These are phyloP conservation scores for Monosporascus sp. DNA, from an alignment of 2,329 filamentous ascomycete genomes.

Conservation along the genomic window DNA sequence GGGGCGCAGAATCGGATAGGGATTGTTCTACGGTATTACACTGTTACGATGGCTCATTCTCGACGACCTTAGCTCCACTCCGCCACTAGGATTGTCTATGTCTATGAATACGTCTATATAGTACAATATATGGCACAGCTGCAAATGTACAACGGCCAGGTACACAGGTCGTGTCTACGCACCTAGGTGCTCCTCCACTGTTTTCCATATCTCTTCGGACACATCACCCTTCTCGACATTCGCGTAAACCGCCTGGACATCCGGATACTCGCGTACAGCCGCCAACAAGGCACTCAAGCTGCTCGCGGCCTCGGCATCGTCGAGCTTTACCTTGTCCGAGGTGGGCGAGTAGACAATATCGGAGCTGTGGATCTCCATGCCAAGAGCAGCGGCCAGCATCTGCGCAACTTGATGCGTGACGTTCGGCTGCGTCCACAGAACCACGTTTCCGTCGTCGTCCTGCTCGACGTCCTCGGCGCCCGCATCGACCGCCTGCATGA, in stretches of 20 bases:
- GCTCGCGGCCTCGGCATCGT: constrained; percentile 49
- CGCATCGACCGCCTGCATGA: constrained; percentile 79
- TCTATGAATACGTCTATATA: constrained; percentile 16
- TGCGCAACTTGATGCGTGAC: constrained; percentile 60
- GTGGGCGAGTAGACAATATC: constrained; percentile 86
- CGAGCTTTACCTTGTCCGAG: constrained; percentile 63
- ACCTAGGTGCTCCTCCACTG: constrained; percentile 48
- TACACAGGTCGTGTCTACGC: constrained; percentile 15
- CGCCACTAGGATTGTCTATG: neutral
- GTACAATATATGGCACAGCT: constrained; percentile 24
- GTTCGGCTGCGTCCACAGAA: constrained; percentile 65
- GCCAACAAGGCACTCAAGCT: constrained; percentile 56
- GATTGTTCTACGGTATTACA: neutral
- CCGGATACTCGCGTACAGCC: constrained; percentile 58
- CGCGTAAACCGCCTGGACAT: constrained; percentile 73
- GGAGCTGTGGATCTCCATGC: constrained; percentile 62
- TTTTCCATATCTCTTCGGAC: constrained; percentile 48
- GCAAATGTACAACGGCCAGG: neutral
- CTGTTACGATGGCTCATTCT: neutral
- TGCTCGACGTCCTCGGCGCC: constrained; percentile 69
- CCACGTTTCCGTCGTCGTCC: constrained; percentile 62
- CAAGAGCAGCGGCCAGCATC: constrained; percentile 55
- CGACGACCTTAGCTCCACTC: no score
- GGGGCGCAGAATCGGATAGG: neutral
- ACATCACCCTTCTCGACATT: constrained; percentile 55